Evolutionary conservation across 257 asterid genomes (phyloP).

Genomic region (Scutellaria barbata): DNA sequence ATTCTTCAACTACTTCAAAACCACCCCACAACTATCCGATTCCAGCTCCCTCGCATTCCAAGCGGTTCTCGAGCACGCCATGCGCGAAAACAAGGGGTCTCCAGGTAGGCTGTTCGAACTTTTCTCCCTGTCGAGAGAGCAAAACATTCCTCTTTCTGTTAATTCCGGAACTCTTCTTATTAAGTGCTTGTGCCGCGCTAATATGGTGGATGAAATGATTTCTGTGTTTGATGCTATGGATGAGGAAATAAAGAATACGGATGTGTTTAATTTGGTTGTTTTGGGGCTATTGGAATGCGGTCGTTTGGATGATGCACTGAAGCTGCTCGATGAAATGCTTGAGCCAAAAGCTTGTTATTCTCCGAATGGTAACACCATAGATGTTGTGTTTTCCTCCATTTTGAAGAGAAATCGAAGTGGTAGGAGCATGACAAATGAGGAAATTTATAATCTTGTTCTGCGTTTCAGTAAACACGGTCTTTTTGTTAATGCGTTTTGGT

Average conservation of each 20-base stretch:
- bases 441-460: slow-evolving; percentile 50
- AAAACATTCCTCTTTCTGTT: slow-evolving; percentile 49
- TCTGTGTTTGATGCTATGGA: slow-evolving; percentile 48
- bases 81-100: slow-evolving; percentile 44
- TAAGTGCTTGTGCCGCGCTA: slow-evolving; percentile 50
- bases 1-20: slow-evolving; percentile 55
- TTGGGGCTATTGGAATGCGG: slow-evolving; percentile 48
- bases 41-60: slow-evolving; percentile 63
- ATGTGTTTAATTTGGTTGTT: slow-evolving; percentile 54
- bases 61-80: slow-evolving; percentile 63
- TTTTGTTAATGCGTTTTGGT: slow-evolving; percentile 44
- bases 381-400: slow-evolving; percentile 44
- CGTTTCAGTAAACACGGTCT: slow-evolving; percentile 51
- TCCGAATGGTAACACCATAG: slow-evolving; percentile 56
- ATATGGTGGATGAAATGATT: slow-evolving; percentile 57
- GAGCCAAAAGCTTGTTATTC: slow-evolving; percentile 33
- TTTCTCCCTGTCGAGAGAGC: slow-evolving; percentile 47
- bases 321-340: slow-evolving; percentile 83
- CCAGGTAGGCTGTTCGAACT: slow-evolving; percentile 54
- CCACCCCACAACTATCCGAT: slow-evolving; percentile 30
- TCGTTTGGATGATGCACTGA: slow-evolving; percentile 59
- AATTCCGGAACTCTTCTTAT: slow-evolving; percentile 64
- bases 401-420: slow-evolving; percentile 51
- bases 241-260: slow-evolving; percentile 43
- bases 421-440: slow-evolving; percentile 52